Base-by-base conservation (phyloP, 805 yeast species). In the Kockiozyma suomiensis region DNA sequence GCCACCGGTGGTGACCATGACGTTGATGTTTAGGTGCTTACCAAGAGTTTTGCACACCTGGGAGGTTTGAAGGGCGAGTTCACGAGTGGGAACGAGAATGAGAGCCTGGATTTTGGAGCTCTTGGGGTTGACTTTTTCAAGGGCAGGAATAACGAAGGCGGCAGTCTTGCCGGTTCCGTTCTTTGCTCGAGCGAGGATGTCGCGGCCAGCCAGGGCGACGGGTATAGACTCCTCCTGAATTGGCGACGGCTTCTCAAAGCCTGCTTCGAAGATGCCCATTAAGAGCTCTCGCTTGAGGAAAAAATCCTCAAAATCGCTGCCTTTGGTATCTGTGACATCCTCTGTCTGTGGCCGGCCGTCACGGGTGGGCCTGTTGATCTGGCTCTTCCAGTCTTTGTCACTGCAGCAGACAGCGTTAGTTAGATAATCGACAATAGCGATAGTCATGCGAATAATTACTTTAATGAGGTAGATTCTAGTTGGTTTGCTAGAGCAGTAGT, bases 111-210 rank as follows among this genome's bases (percentile, higher is more conserved):
- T 90, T 72, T 88, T 87, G 75, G 85, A 83, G 51, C 85, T 68
- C 71, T 90, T 88, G 57, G 97, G 92, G 75, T 92, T 89, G 62
- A 91, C 81, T 72, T 86, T 88, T 74, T 94, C 96, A 70, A 94
- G 80, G 30, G 96, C 83, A 53, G 99, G 99, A 67, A 94, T 93
- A 51, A 90, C 87, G 74, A 94, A 94, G 5, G 99, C 96, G 1
- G 98, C 99, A 7, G 99, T 94, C 74, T 94, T 94, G 70, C 99
- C 99, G 0, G 99, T 94, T 65, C 99, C 99, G 76, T 94, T 94
- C 74, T 94, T 94, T 46, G 99, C 98, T 78, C 99, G 84, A 15
- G 99, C 99, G 65, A 94, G 81, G 61, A 94, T 88, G 75, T 94
- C 99, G 77, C 97, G 85, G 54, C 98, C 98, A 57, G 94, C 87